A percentile compares a stretch with the other conserved stretches of the same genome.
phyloP scores from a whole-genome alignment of 805 yeast genomes.

The Yamadazyma olivae region DNA sequence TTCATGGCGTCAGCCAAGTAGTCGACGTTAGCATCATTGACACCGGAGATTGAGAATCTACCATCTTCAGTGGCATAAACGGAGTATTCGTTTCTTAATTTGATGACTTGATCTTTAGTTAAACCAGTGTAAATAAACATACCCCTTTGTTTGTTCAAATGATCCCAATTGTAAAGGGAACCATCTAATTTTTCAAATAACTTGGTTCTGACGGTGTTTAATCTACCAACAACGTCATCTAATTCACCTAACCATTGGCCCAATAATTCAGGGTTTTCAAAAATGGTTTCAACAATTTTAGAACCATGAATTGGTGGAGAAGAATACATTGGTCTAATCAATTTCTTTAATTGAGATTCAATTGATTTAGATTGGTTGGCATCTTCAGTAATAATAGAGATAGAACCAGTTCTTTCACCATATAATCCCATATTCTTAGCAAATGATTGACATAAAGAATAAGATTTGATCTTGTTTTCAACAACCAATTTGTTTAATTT shows the following conservation, averaged over 20 bases:
- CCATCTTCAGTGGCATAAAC: constrained; percentile 90
- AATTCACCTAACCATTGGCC: constrained; percentile 82
- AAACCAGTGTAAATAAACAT: constrained; percentile 96
- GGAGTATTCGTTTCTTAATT: constrained; percentile 66
- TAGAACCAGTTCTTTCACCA: constrained; percentile 70
- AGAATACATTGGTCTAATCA: constrained; percentile 84
- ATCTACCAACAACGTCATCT: constrained; percentile 71
- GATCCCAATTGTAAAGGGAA: constrained; percentile 76
- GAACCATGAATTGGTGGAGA: constrained; percentile 96
- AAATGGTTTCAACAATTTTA: constrained; percentile 76
- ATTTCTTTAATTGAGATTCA: constrained; percentile 78
- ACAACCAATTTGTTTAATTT: constrained; percentile 49
- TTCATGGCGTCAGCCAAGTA: constrained; percentile 63
- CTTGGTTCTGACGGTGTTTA: constrained; percentile 65
- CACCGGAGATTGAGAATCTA: constrained; percentile 86
- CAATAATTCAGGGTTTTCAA: constrained; percentile 54
- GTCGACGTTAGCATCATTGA: constrained; percentile 76
- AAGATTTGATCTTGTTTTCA: constrained; percentile 46
- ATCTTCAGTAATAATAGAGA: constrained; percentile 59
- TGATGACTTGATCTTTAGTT: constrained; percentile 62
- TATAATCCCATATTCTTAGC: constrained; percentile 50
- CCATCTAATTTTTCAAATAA: constrained; percentile 63
- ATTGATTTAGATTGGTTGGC: constrained; percentile 50
- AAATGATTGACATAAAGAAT: constrained; percentile 50
- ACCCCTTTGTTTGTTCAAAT: constrained; percentile 84